phyloP scores from a whole-genome alignment of 164 flowering plant species.

The Berberis vulgaris region DNA sequence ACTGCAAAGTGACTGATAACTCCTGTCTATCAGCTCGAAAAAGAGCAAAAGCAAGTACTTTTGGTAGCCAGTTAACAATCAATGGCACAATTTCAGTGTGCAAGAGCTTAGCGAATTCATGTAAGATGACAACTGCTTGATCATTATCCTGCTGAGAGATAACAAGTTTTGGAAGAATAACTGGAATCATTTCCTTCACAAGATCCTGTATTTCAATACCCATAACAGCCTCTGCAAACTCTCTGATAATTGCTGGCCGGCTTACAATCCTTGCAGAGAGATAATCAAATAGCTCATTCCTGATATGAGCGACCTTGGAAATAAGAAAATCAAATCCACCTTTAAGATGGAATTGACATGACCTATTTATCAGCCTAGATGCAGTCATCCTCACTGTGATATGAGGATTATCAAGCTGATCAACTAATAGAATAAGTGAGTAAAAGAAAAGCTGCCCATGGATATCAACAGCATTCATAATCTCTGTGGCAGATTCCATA shows the following conservation, averaged over 20 bases:
- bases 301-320: constrained; percentile 47
- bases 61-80: constrained; percentile 77
- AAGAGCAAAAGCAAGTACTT: constrained; percentile 94
- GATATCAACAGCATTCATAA: constrained; percentile 70
- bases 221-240: constrained; percentile 87
- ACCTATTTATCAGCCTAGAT: constrained; percentile 54
- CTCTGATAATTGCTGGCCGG: constrained; percentile 62
- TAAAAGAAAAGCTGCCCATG: constrained; percentile 52
- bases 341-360: constrained; percentile 60
- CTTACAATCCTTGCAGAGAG: constrained; percentile 50
- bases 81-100: constrained; percentile 66
- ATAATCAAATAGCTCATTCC: constrained; percentile 74
- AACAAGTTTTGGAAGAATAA: constrained; percentile 92
- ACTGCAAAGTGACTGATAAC: constrained; percentile 60
- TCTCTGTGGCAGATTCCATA: constrained; percentile 60
- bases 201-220: constrained; percentile 62
- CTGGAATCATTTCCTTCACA: constrained; percentile 75
- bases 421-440: constrained; percentile 70
- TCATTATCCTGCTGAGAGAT: constrained; percentile 55
- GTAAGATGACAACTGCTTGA: constrained; percentile 43
- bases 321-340: constrained; percentile 65
- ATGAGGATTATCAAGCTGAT: constrained; percentile 78
- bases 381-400: constrained; percentile 62
- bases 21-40: constrained; percentile 52
- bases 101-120: constrained; percentile 64